Conservation (phyloP, 805 yeast species). For the Starmerella riodocensis region DNA sequence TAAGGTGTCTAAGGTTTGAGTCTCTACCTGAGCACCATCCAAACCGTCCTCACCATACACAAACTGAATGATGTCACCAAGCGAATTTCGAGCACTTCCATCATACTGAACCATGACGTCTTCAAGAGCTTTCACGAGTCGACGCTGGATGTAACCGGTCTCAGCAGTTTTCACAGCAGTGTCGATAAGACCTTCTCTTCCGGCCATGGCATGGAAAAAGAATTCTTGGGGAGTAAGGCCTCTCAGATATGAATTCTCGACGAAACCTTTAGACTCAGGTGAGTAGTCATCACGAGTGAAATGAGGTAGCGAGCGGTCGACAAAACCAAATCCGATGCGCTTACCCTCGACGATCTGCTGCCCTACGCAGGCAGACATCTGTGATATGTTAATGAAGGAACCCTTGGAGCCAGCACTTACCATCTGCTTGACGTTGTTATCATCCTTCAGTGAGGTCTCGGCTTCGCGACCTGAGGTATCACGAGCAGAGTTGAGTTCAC, state of each 20-base stretch:
- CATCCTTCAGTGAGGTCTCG: conserved; percentile 85
- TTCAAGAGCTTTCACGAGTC: conserved; percentile 90
- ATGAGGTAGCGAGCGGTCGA: conserved; percentile 93
- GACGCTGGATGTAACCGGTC: conserved; percentile 96
- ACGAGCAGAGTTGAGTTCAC: conserved; percentile 93
- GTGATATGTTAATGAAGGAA: conserved; percentile 95
- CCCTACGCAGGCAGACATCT: conserved; percentile 99
- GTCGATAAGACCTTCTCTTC: conserved; percentile 99
- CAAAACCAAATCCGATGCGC: conserved; percentile 95
- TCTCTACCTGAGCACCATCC: conserved; percentile 96
- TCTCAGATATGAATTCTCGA: conserved; percentile 90
- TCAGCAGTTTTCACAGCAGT: conserved; percentile 99
- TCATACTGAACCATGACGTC: conserved; percentile 97
- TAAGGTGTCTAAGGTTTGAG: conserved; percentile 86
- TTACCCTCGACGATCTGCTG: conserved; percentile 99
- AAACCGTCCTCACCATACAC: conserved; percentile 98
- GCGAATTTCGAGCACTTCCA: conserved; percentile 93
- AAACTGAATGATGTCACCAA: conserved; percentile 93
- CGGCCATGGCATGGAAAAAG: conserved; percentile 99
- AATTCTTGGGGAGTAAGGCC: conserved; percentile 98
- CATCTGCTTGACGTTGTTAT: conserved; percentile 97
- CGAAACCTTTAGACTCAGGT: conserved; percentile 96
- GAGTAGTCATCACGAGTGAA: conserved; percentile 97
- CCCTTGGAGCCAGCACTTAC: conserved; percentile 98
- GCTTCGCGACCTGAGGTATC: conserved; percentile 99